Percentiles rank a stretch among this genome's conserved stretches.
These are phyloP conservation scores for Sporisorium reilianum DNA, from an alignment of 1,284 basidiomycete genomes.

Conservation along the genomic window DNA sequence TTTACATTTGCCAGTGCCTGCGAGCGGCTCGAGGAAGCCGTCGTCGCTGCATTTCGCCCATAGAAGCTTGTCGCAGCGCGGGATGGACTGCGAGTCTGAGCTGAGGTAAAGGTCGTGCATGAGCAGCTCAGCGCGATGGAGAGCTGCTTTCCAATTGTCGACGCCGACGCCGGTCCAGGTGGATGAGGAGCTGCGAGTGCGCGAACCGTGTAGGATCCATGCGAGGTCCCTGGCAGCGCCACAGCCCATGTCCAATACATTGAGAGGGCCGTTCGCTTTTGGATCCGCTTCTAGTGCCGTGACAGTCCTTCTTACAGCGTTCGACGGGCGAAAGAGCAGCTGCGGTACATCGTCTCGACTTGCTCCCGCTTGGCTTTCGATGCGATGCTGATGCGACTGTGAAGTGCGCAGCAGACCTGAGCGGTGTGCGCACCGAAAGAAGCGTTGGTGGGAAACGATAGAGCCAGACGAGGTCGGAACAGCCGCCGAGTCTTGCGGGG, in stretches of 20 bases:
- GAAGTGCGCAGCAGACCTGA: constrained; percentile 19
- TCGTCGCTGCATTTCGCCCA: constrained; percentile 42
- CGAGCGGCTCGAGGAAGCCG: constrained; percentile 28
- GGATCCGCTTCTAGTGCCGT: constrained; percentile 5
- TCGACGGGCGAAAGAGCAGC: constrained; percentile 38
- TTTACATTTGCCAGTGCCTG: constrained; percentile 40
- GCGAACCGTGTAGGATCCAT: constrained; percentile 47
- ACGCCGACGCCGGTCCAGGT: constrained; percentile 38
- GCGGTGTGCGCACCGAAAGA: constrained; percentile 13
- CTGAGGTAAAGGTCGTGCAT: constrained; percentile 35
- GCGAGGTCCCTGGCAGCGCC: constrained; percentile 41
- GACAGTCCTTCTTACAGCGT: constrained; percentile 28
- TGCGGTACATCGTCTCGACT: constrained; percentile 21
- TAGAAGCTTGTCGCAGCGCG: constrained; percentile 28
- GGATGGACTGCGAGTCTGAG: background rate
- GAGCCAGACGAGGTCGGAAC: background rate
- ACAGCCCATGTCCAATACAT: constrained; percentile 43
- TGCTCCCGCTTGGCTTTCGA: background rate
- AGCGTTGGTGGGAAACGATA: background rate
- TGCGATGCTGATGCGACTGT: constrained; percentile 3
- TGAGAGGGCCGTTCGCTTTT: background rate
- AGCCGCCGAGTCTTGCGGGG: background rate
- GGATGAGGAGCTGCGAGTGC: constrained; percentile 3
- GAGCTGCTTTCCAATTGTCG: constrained; percentile 50
- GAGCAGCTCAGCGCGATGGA: constrained; percentile 28